These are phyloP conservation scores for Candida dubliniensis DNA, from an alignment of 1,139 yeast genomes.

Conservation along the genomic window DNA sequence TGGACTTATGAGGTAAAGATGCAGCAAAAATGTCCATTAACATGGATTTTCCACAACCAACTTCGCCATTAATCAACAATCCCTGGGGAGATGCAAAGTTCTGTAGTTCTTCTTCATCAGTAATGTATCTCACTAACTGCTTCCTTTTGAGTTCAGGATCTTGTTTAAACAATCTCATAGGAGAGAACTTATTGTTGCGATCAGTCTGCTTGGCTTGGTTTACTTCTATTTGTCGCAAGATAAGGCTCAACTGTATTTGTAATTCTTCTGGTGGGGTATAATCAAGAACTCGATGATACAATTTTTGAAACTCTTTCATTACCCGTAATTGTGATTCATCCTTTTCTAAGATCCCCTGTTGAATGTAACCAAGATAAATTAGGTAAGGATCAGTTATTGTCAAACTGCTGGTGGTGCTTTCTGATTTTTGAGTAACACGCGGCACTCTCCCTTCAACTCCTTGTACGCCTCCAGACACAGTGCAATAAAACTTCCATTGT, in stretches of 20 bases:
- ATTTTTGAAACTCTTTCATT: conserved; percentile 63
- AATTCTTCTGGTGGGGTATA: conserved; percentile 59
- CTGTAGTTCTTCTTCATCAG: conserved; percentile 64
- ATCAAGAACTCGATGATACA: conserved; percentile 58
- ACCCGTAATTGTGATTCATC: conserved; percentile 64
- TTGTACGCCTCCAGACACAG: conserved; percentile 10
- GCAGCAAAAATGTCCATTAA: conserved; percentile 70
- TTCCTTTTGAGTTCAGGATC: conserved; percentile 31
- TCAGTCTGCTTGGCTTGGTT: conserved; percentile 26
- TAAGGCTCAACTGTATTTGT: conserved; percentile 44
- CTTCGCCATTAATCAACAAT: conserved; percentile 66
- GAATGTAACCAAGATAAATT: conserved; percentile 55
- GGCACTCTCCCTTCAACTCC: conserved; percentile 46
- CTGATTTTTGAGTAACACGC: background rate
- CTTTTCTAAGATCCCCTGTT: conserved; percentile 48
- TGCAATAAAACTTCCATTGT: background rate
- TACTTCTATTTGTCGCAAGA: conserved; percentile 50
- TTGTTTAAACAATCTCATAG: conserved; percentile 15
- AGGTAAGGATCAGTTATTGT: conserved; percentile 62
- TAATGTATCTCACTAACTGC: conserved; percentile 47
- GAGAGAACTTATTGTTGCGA: conserved; percentile 8
- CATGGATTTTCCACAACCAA: conserved; percentile 77
- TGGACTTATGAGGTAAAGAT: conserved; percentile 61
- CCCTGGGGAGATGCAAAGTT: conserved; percentile 65
- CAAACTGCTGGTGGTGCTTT: background rate